phyloP scores from a whole-genome alignment of 2,329 filamentous ascomycete genomes.

The Aureobasidium zeae region DNA sequence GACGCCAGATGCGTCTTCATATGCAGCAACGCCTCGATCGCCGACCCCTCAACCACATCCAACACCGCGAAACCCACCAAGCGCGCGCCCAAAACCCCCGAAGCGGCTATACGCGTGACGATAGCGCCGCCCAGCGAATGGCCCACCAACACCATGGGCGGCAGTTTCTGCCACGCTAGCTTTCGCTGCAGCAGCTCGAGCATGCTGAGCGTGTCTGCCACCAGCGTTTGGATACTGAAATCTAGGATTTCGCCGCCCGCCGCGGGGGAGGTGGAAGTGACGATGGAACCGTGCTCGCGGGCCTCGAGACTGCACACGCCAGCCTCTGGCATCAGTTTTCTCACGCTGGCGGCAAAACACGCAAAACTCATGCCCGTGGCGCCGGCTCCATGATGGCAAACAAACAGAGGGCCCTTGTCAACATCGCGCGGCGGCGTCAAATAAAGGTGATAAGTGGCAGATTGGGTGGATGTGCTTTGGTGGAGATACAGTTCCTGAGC shows the following conservation, averaged over 20 bases:
- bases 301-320: constrained; percentile 82
- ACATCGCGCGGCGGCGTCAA: constrained; percentile 60
- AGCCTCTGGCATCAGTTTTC: constrained; percentile 64
- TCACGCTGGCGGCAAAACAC: constrained; percentile 65
- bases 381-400: constrained; percentile 90
- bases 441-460: constrained; percentile 72
- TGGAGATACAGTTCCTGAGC: constrained; percentile 73
- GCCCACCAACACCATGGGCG: constrained; percentile 72
- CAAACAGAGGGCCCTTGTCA: constrained; percentile 68
- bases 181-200: constrained; percentile 56
- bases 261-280: constrained; percentile 25
- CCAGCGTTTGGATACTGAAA: constrained; percentile 63
- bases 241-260: constrained; percentile 42
- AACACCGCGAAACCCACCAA: constrained; percentile 81
- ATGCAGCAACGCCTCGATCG: constrained; percentile 85
- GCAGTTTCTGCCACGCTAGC: constrained; percentile 65
- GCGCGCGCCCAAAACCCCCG: constrained; percentile 51
- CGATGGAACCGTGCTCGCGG: constrained; percentile 67
- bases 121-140: constrained; percentile 91
- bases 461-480: constrained; percentile 33
- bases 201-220: constrained; percentile 61
- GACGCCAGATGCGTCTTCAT: constrained; percentile 89
- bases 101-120: constrained; percentile 70
- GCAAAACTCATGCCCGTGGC: constrained; percentile 86
- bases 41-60: constrained; percentile 90